Conservation (phyloP, 1,139 yeast genomes). For the Sugiyamaella paludigena region DNA sequence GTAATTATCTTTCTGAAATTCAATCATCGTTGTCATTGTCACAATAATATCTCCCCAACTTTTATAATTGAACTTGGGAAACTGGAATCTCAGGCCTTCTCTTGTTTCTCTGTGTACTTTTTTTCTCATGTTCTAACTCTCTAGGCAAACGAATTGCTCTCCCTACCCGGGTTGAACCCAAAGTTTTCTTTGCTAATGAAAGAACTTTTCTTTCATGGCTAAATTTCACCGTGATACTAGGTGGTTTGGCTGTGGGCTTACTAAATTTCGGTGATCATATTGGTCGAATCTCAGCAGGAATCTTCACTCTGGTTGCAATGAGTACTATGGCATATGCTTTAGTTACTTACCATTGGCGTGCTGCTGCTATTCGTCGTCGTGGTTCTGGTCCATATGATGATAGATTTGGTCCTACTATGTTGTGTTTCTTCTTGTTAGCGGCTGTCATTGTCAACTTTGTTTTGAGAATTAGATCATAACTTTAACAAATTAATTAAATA, state of each 20-base stretch:
- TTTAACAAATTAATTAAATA: background rate
- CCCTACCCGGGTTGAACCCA: slow-evolving; percentile 98
- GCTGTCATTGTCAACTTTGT: slow-evolving; percentile 92
- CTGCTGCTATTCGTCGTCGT: slow-evolving; percentile 94
- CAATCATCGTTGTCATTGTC: too few species aligned
- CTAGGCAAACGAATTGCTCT: slow-evolving; percentile 87
- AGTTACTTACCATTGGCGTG: slow-evolving; percentile 98
- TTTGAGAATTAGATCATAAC: slow-evolving; percentile 55
- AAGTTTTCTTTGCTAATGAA: slow-evolving; percentile 97
- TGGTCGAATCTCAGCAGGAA: slow-evolving; percentile 89
- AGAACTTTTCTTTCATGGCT: slow-evolving; percentile 94
- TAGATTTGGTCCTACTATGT: slow-evolving; percentile 98
- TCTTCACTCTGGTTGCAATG: slow-evolving; percentile 91
- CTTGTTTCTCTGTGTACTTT: background rate
- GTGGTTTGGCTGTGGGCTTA: slow-evolving; percentile 94
- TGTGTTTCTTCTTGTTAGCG: slow-evolving; percentile 85
- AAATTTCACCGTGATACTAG: slow-evolving; percentile 94
- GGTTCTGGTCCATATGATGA: slow-evolving; percentile 99
- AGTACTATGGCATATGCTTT: slow-evolving; percentile 95
- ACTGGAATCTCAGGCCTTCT: too few species aligned
- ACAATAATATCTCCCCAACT: too few species aligned
- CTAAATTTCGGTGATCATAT: slow-evolving; percentile 93
- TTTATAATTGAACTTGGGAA: too few species aligned
- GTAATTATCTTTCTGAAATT: too few species aligned
- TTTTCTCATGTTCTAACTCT: background rate